Evolutionary conservation across 306 rosid species (phyloP).

Genomic region (Hippophae gyantsensis): DNA sequence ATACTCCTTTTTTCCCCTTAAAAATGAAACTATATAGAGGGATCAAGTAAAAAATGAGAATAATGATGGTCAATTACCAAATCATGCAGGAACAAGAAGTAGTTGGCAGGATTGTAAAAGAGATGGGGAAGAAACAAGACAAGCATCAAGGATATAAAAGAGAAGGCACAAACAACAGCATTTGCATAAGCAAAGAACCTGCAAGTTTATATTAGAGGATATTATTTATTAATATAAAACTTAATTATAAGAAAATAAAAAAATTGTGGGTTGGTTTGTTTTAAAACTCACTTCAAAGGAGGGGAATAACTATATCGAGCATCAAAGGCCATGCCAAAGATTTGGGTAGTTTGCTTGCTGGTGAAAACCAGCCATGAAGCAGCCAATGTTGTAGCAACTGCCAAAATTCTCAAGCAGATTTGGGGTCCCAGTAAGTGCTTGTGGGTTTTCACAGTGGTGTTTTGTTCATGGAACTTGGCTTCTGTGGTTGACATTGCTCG

Average conservation of each 20-base stretch:
- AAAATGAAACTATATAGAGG: no score
- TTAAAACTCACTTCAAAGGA: constrained; percentile 19
- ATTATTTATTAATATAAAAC: no score
- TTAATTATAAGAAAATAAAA: background rate
- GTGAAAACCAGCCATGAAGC: constrained; percentile 33
- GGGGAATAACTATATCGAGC: constrained; percentile 42
- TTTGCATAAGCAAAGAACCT: constrained; percentile 47
- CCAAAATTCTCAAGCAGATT: constrained; percentile 25
- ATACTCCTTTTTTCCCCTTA: no score
- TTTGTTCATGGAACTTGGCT: constrained; percentile 20
- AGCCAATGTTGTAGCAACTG: constrained; percentile 23
- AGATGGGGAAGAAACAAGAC: constrained; percentile 14
- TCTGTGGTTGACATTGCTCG: constrained; percentile 17
- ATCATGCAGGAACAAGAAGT: constrained; percentile 39
- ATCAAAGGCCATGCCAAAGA: constrained; percentile 27
- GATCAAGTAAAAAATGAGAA: background rate
- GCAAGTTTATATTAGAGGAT: background rate
- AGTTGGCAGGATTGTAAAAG: constrained; percentile 22
- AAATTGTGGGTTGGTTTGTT: no score
- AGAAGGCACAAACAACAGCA: constrained; percentile 34
- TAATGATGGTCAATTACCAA: constrained; percentile 24
- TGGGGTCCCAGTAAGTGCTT: constrained; percentile 23
- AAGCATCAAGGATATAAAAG: constrained; percentile 19
- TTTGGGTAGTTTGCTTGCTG: constrained; percentile 23
- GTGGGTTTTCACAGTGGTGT: constrained; percentile 15